A percentile compares a stretch with the other conserved stretches of the same genome.
Conservation (phyloP, 2,329 filamentous ascomycete genomes). For the Chrysoporthe puriensis region DNA sequence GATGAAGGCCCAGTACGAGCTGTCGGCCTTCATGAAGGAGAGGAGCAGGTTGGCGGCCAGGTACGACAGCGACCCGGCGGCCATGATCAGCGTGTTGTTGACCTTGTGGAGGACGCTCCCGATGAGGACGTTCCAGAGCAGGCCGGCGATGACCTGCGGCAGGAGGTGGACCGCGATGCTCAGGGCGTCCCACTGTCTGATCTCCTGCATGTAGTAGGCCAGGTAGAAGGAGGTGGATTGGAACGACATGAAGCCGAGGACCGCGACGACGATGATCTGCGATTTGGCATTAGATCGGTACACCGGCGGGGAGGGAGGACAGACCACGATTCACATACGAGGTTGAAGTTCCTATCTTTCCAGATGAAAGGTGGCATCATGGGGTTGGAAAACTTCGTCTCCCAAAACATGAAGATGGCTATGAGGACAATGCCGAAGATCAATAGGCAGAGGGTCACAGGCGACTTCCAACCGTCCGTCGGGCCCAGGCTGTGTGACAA, state of each 20-base stretch:
- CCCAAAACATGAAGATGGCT: conserved; percentile 63
- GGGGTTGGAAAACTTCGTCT: conserved; percentile 53
- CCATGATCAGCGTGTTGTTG: conserved; percentile 66
- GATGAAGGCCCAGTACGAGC: conserved; percentile 66
- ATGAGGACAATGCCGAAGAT: conserved; percentile 62
- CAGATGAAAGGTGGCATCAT: conserved; percentile 60
- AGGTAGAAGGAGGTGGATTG: conserved; percentile 64
- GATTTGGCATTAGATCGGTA: neutral
- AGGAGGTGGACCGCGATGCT: conserved; percentile 65
- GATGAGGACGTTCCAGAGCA: conserved; percentile 66
- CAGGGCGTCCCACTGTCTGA: conserved; percentile 56
- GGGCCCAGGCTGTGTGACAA: conserved; percentile 48
- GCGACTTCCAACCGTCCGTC: conserved; percentile 63
- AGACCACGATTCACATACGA: conserved; percentile 46
- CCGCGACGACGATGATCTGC: conserved; percentile 58
- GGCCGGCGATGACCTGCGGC: conserved; percentile 66
- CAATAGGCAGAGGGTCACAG: conserved; percentile 65
- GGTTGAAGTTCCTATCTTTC: conserved; percentile 65
- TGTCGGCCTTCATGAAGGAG: conserved; percentile 57
- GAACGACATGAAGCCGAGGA: conserved; percentile 67
- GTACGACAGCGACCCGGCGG: conserved; percentile 45
- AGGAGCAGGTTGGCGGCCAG: conserved; percentile 52
- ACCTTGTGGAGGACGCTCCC: conserved; percentile 65
- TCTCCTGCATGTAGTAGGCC: conserved; percentile 66
- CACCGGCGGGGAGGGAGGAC: neutral